Conservation (phyloP, 2,329 filamentous ascomycete species). For the Xylaria sp. region DNA sequence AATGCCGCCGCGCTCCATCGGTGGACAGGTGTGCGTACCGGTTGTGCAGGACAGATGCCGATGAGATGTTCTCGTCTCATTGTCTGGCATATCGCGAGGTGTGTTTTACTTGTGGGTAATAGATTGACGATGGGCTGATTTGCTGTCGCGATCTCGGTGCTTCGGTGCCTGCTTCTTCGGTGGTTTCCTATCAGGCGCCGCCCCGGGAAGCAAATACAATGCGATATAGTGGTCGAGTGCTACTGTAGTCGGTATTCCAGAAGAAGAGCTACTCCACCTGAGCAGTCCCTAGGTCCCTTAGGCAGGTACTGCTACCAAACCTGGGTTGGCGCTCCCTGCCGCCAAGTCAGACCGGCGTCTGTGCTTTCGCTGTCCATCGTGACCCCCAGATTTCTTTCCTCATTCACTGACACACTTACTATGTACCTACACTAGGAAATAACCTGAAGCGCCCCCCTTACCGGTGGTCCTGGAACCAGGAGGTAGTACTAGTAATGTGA, state of each 20-base stretch:
- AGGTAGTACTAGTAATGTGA: background rate
- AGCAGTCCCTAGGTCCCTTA: no score
- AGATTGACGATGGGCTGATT: conserved; percentile 16
- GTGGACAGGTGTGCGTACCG: conserved; percentile 5
- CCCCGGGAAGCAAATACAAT: conserved; percentile 25
- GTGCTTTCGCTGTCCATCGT: conserved; percentile 37
- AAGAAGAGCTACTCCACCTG: no score
- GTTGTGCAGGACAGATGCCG: background rate
- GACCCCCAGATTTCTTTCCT: conserved; percentile 36
- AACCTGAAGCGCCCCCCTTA: conserved; percentile 19
- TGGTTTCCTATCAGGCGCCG: background rate
- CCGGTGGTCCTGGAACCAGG: background rate
- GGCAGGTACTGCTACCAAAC: conserved; percentile 11
- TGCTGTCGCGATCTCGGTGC: conserved; percentile 7
- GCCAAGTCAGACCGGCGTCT: conserved; percentile 38
- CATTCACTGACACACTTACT: background rate
- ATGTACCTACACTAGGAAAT: background rate
- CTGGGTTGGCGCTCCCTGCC: conserved; percentile 14
- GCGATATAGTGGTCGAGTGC: conserved; percentile 15
- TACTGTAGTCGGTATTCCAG: background rate
- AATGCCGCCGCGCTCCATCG: conserved; percentile 11
- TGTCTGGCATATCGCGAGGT: conserved; percentile 20
- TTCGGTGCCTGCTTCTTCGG: conserved; percentile 1
- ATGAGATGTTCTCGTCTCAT: conserved; percentile 17
- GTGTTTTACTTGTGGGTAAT: conserved; percentile 2